Percentiles rank a stretch among this genome's conserved stretches.
phyloP scores from a whole-genome alignment of 441 rosid species.

The Mallotus japonicus region DNA sequence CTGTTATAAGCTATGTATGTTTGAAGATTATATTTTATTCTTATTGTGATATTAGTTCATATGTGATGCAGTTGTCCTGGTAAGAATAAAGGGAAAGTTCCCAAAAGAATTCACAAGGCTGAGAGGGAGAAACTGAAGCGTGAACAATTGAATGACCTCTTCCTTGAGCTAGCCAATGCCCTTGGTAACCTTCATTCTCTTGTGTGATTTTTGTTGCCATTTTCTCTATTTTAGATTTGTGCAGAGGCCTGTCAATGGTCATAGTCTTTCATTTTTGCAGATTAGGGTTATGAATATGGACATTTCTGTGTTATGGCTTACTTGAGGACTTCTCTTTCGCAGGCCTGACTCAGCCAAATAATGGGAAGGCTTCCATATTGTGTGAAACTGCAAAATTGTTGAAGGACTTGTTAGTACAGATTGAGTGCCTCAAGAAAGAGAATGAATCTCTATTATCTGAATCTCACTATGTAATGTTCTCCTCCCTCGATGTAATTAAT shows the following conservation, averaged over 20 bases:
- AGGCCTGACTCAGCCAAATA: conserved; percentile 66
- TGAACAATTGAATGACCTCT: conserved; percentile 87
- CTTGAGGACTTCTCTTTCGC: conserved; percentile 24
- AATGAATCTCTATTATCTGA: conserved; percentile 62
- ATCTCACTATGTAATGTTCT: conserved; percentile 64
- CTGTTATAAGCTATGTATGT: background rate
- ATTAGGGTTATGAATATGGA: background rate
- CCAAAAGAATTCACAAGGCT: conserved; percentile 79
- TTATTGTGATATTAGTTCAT: conserved; percentile 6
- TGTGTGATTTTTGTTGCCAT: background rate
- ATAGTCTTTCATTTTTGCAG: conserved; percentile 12
- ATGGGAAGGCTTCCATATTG: conserved; percentile 79
- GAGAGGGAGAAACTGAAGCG: conserved; percentile 95
- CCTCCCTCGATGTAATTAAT: background rate
- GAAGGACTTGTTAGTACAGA: conserved; percentile 67
- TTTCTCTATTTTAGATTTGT: conserved; percentile 7
- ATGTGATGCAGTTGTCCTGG: conserved; percentile 35
- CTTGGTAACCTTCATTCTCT: conserved; percentile 52
- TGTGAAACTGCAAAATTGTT: conserved; percentile 65
- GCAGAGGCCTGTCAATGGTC: background rate
- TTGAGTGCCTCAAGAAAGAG: conserved; percentile 68
- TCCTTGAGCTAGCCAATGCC: conserved; percentile 67
- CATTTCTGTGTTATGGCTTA: conserved; percentile 18
- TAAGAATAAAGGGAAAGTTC: conserved; percentile 54
- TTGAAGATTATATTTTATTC: background rate